Evolutionary conservation across 768 basidiomycete species (phyloP).

Genomic region (Rhodotorula graminis): DNA sequence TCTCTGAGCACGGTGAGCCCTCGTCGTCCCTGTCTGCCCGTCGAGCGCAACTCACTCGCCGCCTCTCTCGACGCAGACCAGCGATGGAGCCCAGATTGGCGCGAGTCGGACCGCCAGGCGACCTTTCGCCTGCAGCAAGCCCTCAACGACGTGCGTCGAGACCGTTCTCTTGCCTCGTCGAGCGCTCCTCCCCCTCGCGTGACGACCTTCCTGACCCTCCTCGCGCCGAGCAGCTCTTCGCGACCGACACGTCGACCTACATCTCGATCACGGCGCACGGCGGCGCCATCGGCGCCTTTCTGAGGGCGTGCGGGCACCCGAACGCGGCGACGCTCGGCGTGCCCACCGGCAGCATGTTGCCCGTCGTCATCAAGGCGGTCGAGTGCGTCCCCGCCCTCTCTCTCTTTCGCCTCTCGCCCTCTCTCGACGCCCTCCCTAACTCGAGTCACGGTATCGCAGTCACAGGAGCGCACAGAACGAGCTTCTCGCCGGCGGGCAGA

Average conservation of each 20-base stretch:
- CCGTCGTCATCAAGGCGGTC: conserved; percentile 42
- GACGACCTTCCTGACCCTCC: background rate
- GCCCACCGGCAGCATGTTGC: conserved; percentile 42
- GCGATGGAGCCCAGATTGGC: conserved; percentile 36
- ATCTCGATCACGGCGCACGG: conserved; percentile 44
- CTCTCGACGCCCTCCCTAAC: too few species aligned
- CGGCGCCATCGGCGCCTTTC: conserved; percentile 40
- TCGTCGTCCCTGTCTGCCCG: background rate
- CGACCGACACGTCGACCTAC: conserved; percentile 35
- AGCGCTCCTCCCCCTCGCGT: background rate
- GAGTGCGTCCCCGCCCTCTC: background rate
- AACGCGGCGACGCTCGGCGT: conserved; percentile 15
- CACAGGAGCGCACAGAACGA: conserved; percentile 11
- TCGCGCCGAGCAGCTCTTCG: conserved; percentile 30
- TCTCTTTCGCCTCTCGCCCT: too few species aligned
- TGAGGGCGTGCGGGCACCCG: conserved; percentile 39
- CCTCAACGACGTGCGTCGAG: conserved; percentile 18
- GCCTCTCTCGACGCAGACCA: conserved; percentile 22
- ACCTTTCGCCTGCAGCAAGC: conserved; percentile 35
- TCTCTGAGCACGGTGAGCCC: conserved; percentile 32
- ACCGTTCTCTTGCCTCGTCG: too few species aligned
- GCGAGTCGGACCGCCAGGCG: conserved; percentile 35
- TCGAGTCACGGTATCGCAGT: background rate
- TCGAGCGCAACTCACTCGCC: too few species aligned
- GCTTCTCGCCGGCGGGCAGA: conserved; percentile 19